These are phyloP conservation scores for Neopestalotiopsis sp. DNA, from an alignment of 2,329 filamentous ascomycete genomes.

Conservation along the genomic window DNA sequence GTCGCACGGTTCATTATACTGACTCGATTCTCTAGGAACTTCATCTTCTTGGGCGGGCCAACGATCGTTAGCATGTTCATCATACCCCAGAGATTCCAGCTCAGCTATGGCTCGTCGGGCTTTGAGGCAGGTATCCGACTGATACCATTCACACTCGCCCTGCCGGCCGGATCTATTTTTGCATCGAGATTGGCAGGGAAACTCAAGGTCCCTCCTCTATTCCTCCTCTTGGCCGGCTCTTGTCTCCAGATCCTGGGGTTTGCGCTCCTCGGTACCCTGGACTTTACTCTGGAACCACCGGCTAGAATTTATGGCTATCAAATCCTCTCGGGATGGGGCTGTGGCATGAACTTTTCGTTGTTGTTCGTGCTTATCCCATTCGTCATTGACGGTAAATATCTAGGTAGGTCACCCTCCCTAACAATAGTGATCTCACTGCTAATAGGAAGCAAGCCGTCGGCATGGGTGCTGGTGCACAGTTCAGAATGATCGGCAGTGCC, in stretches of 20 bases:
- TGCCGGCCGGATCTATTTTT: no score
- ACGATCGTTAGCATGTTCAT: constrained; percentile 21
- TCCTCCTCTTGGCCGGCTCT: constrained; percentile 20
- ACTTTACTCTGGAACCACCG: constrained; percentile 17
- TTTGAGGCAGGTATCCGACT: not conserved
- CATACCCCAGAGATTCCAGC: constrained; percentile 26
- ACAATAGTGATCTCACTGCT: not conserved
- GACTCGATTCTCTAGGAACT: no score
- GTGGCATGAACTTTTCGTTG: constrained; percentile 23
- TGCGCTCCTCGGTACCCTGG: constrained; percentile 19
- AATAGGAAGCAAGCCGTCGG: constrained; percentile 22
- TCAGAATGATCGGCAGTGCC: constrained; percentile 28
- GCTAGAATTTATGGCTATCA: constrained; percentile 21
- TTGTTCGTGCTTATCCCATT: constrained; percentile 23
- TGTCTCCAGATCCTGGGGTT: constrained; percentile 23
- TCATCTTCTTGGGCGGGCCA: constrained; percentile 19
- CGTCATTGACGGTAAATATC: constrained; percentile 21
- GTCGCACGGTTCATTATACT: no score
- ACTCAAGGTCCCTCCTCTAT: constrained; percentile 21
- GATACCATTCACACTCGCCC: not conserved
- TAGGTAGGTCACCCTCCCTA: constrained; percentile 20
- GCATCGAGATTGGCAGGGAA: not conserved
- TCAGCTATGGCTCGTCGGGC: constrained; percentile 25
- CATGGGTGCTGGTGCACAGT: constrained; percentile 25
- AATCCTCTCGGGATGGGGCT: constrained; percentile 22